Base-by-base conservation (phyloP, 176 grass and related monocot genomes). In the Rhynchospora tenuis region DNA sequence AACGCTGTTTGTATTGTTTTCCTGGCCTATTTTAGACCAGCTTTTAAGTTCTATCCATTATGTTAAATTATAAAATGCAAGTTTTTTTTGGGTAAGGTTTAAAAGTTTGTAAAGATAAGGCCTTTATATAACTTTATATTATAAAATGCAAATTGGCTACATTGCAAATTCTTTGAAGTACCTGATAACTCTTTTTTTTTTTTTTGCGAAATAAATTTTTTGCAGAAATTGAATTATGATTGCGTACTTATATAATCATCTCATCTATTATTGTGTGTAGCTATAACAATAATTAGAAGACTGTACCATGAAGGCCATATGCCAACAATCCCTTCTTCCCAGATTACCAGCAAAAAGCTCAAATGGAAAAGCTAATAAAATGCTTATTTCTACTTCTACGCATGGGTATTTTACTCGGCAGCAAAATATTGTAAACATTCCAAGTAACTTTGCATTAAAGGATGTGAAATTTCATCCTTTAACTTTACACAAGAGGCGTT, bases 401-500 rank as follows among this genome's bases (percentile, higher is more conserved):
- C 26, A 17, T 48, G 64, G n/a, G 29, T 82, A 63, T 71, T 77
- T 64, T 20, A 54, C 15, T 50, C 29, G 56, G 47, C 60, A 43
- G 43, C n/a, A 64, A n/a, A 68, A 59, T 19, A 54, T 20, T 70
- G 68, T 15, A 4, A 78, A 63, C 64, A 19, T 52, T 60, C 17
- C 44, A 14, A 64, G n/a, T 62, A 51, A 48, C 42, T 58, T 80
- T 2, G 7, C 14, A 0, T 59, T 29, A 3, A 60, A 83, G 46
- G 57, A 45, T 50, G 11, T 69, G 43, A 79, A 87, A 44, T 80
- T 64, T 12, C 81, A n/a, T 20, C 24, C 56, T 61, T 5, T 87
- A 33, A 63, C 23, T 28, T 59, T 67, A 82, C 85, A 28, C 43
- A 85, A 84, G 75, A 88, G 61, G 48, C 90, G 86, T 12, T 11